Percentiles rank a stretch among this genome's conserved stretches.
Evolutionary conservation across 2,329 filamentous ascomycete genomes (phyloP).

Genomic region (Aspergillus tubingensis): DNA sequence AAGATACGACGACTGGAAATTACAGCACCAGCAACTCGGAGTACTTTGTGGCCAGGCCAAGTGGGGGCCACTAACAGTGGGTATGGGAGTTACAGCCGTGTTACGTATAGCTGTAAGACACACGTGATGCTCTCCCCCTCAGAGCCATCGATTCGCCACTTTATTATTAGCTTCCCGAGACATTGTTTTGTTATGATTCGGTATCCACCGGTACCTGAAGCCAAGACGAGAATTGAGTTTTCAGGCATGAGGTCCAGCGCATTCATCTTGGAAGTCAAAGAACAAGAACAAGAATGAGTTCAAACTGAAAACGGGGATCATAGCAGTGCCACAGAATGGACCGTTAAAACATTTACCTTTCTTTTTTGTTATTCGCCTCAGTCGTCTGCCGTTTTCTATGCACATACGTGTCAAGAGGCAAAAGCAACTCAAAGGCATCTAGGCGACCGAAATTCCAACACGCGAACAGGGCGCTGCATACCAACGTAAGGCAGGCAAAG

Average conservation of each 20-base stretch:
- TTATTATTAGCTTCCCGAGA: constrained; percentile 18
- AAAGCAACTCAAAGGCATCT: background rate
- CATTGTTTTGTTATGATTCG: background rate
- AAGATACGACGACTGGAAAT: constrained; percentile 5
- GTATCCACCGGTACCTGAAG: constrained; percentile 19
- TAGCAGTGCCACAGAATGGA: background rate
- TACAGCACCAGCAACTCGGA: constrained; percentile 1
- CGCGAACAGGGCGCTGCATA: constrained; percentile 6
- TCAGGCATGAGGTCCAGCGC: constrained; percentile 2
- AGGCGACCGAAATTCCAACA: constrained; percentile 8
- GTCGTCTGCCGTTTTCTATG: background rate
- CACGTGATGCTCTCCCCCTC: constrained; percentile 12
- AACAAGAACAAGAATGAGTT: constrained; percentile 1
- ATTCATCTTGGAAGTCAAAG: background rate
- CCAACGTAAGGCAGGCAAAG: constrained; percentile 8
- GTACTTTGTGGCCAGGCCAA: background rate
- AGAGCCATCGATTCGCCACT: constrained; percentile 16
- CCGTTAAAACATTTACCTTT: background rate
- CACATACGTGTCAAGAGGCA: background rate
- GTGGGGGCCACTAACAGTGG: background rate
- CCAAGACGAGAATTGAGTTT: constrained; percentile 13
- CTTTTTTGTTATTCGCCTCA: background rate
- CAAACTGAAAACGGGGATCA: background rate
- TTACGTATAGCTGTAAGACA: background rate
- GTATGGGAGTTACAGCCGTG: constrained; percentile 1